Conservation (phyloP, 2,329 filamentous ascomycete genomes). For the Trichoderma polysporum region DNA sequence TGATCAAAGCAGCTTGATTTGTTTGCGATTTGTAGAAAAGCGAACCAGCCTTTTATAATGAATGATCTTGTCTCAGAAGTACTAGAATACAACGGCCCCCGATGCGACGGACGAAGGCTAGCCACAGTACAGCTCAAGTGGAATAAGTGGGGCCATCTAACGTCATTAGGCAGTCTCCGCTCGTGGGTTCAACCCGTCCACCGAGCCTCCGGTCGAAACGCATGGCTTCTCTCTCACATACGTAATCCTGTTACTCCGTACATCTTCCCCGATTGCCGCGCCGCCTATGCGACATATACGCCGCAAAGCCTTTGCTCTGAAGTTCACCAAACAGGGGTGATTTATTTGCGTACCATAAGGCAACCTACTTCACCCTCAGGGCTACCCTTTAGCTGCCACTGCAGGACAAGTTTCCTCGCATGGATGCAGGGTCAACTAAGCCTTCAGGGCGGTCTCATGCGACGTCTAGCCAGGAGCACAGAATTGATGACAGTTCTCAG, state of each 20-base stretch:
- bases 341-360: neutral
- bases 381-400: neutral
- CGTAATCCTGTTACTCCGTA: neutral
- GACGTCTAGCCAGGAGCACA: neutral
- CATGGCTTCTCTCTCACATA: neutral
- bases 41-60: neutral
- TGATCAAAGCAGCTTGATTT: neutral
- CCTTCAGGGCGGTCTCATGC: neutral
- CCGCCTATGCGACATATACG: too few species aligned
- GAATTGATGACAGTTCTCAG: neutral
- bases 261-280: too few species aligned
- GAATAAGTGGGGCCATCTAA: neutral
- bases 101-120: neutral
- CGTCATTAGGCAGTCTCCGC: too few species aligned
- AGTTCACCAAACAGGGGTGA: too few species aligned
- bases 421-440: neutral
- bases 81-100: too few species aligned
- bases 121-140: neutral
- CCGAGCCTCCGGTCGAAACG: neutral
- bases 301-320: neutral
- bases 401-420: neutral
- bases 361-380: neutral
- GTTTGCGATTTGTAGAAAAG: neutral
- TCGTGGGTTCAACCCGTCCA: neutral
- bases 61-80: neutral